These are phyloP conservation scores for Lentinula sp. DNA, from an alignment of 768 basidiomycete species.

Conservation along the genomic window DNA sequence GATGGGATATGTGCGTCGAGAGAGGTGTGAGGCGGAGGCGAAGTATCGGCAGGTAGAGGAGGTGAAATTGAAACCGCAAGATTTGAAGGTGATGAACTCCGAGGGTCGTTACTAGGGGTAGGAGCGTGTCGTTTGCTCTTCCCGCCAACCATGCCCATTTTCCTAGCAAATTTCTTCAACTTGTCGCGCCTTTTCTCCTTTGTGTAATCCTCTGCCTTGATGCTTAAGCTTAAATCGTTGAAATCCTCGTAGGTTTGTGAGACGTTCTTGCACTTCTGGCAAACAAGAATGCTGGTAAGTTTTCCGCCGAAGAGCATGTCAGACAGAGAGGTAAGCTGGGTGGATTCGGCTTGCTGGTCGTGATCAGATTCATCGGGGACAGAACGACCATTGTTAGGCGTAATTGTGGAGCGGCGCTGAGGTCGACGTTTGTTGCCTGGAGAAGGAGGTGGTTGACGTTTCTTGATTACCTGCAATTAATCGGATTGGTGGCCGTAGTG, in stretches of 20 bases:
- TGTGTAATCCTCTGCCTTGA: slow-evolving; percentile 76
- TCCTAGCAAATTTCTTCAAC: slow-evolving; percentile 68
- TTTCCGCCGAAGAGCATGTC: slow-evolving; percentile 91
- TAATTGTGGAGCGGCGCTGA: slow-evolving; percentile 25
- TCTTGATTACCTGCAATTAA: slow-evolving; percentile 67
- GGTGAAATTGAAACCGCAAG: background rate
- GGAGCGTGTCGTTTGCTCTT: background rate
- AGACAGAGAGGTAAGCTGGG: slow-evolving; percentile 61
- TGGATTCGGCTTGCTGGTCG: slow-evolving; percentile 32
- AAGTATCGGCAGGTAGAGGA: background rate
- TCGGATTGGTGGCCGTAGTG: background rate
- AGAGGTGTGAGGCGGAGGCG: background rate
- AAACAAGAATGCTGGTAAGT: slow-evolving; percentile 87
- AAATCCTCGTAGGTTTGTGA: slow-evolving; percentile 93
- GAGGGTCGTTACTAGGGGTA: background rate
- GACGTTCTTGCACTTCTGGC: slow-evolving; percentile 89
- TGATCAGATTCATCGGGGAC: slow-evolving; percentile 8
- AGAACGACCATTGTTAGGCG: slow-evolving; percentile 7
- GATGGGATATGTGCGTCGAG: background rate
- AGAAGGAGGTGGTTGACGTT: slow-evolving; percentile 46
- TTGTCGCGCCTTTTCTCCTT: slow-evolving; percentile 73
- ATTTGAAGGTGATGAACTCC: background rate
- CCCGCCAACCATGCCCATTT: slow-evolving; percentile 26
- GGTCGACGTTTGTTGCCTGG: slow-evolving; percentile 25
- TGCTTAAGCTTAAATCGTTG: slow-evolving; percentile 86